phyloP scores from a whole-genome alignment of 2,329 filamentous ascomycete genomes.

The Trichoderma sp. region DNA sequence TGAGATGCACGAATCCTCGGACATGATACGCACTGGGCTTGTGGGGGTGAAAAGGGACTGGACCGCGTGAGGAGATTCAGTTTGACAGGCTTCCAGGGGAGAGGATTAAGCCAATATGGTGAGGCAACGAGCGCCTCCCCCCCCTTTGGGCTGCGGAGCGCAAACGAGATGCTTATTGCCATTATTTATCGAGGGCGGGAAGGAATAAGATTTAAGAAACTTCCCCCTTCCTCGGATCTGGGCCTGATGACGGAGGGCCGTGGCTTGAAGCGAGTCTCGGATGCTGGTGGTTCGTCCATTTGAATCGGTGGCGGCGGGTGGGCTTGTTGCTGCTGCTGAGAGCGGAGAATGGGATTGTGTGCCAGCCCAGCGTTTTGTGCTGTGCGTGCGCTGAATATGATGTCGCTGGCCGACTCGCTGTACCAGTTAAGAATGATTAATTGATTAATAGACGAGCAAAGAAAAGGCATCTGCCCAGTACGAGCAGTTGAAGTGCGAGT shows the following conservation, averaged over 20 bases:
- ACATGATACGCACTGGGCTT: constrained; percentile 24
- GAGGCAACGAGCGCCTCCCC: constrained; percentile 4
- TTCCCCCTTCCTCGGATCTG: not conserved
- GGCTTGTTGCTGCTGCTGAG: constrained; percentile 4
- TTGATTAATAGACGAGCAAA: too few species aligned
- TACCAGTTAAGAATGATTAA: too few species aligned
- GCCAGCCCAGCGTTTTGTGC: constrained; percentile 14
- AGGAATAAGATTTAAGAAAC: constrained; percentile 7
- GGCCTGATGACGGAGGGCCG: constrained; percentile 1
- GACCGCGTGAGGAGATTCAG: constrained; percentile 13
- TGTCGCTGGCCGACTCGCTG: too few species aligned
- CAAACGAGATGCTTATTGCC: constrained; percentile 3
- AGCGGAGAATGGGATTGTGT: constrained; percentile 27
- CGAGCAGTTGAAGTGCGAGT: too few species aligned
- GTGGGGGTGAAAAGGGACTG: constrained; percentile 15
- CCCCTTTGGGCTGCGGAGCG: constrained; percentile 11
- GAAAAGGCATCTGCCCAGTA: too few species aligned
- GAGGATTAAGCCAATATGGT: constrained; percentile 23
- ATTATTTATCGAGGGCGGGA: not conserved
- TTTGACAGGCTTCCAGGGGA: constrained; percentile 14
- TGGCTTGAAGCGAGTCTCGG: not conserved
- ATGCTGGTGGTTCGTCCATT: constrained; percentile 6
- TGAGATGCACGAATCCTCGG: not conserved
- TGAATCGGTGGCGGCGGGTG: constrained; percentile 16
- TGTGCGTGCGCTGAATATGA: not conserved